Conservation (phyloP, 2,329 filamentous ascomycete genomes). For the Colletotrichum sp. region DNA sequence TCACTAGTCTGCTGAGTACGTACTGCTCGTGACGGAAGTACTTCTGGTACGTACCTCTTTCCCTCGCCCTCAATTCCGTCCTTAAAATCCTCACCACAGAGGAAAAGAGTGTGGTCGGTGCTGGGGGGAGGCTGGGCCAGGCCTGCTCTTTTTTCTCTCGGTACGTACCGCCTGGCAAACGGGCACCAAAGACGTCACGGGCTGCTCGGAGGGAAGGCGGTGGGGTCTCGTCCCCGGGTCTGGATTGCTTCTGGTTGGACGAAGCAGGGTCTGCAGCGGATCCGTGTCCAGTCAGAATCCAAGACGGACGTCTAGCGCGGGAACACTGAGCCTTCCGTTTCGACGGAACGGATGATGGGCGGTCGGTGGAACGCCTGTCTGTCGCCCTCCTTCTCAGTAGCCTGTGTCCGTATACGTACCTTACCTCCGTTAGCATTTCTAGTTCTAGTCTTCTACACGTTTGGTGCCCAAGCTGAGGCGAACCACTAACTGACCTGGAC, state of each 20-base stretch:
- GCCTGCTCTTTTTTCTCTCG: not conserved
- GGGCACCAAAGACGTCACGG: constrained; percentile 7
- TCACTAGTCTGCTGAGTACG: not conserved
- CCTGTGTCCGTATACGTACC: not conserved
- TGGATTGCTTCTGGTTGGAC: constrained; percentile 2
- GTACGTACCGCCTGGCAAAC: not conserved
- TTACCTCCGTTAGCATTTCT: not conserved
- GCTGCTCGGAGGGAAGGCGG: not conserved
- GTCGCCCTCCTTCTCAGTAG: not conserved
- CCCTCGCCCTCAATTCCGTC: not conserved
- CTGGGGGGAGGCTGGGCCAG: not conserved
- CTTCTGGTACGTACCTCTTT: not conserved
- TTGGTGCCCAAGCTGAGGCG: not conserved
- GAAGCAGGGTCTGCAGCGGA: not conserved
- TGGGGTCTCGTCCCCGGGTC: not conserved
- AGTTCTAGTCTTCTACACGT: not conserved
- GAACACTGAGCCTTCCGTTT: not conserved
- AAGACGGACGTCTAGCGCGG: not conserved
- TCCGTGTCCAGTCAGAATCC: not conserved
- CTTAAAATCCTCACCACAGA: not conserved
- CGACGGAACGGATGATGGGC: constrained; percentile 1
- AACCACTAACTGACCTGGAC: not conserved
- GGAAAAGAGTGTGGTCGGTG: not conserved
- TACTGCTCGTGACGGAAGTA: not conserved
- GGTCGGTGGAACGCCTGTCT: not conserved